phyloP scores from a whole-genome alignment of 495 filamentous ascomycete genomes.

The Penicillium nucicola region DNA sequence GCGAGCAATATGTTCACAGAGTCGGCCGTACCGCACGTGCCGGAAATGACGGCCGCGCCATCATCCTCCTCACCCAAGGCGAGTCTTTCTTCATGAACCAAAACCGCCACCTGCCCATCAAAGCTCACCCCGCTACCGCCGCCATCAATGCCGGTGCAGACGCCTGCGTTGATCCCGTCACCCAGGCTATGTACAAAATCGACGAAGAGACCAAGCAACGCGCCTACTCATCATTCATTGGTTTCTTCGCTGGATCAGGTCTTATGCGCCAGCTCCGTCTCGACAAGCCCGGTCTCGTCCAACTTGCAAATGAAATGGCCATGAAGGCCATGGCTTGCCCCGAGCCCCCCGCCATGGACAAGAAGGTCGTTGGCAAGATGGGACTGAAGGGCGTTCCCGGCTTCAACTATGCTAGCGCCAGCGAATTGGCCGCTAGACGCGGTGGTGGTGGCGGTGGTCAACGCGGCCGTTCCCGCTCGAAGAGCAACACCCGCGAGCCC shows the following conservation, averaged over 20 bases:
- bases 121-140: constrained; percentile 46
- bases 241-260: constrained; percentile 44
- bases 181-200: constrained; percentile 33
- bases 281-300: constrained; percentile 39
- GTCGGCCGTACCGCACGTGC: constrained; percentile 70
- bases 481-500: no score
- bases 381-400: constrained; percentile 47
- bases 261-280: constrained; percentile 38
- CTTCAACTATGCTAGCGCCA: constrained; percentile 32
- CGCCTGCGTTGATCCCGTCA: constrained; percentile 18
- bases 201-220: constrained; percentile 50
- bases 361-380: constrained; percentile 47
- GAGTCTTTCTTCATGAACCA: constrained; percentile 58
- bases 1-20: constrained; percentile 86
- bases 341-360: constrained; percentile 45
- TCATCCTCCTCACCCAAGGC: constrained; percentile 57
- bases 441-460: constrained; percentile 8
- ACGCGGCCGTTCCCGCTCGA: constrained; percentile 8
- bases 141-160: constrained; percentile 29
- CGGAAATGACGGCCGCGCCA: constrained; percentile 64
- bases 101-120: constrained; percentile 54
- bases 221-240: constrained; percentile 55
- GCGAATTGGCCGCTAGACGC: constrained; percentile 10
- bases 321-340: constrained; percentile 43
- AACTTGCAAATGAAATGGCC: constrained; percentile 43